Evolutionary conservation across 306 rosid genomes (phyloP).

Genomic region (Nissolia schottii): DNA sequence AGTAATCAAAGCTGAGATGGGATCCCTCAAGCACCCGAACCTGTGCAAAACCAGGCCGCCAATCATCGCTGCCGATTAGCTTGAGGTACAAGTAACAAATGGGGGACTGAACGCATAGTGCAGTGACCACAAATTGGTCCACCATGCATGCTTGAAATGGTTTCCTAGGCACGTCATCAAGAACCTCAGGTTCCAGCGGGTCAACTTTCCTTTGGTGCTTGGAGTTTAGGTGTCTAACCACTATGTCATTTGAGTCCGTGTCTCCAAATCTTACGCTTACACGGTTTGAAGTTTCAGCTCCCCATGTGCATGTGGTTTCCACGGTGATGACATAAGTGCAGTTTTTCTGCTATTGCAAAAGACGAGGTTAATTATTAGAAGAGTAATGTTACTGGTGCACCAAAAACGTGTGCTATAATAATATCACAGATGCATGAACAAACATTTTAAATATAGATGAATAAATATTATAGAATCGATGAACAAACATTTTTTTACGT

Average conservation of each 20-base stretch:
- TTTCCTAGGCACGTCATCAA: constrained; percentile 58
- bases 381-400: too few species aligned
- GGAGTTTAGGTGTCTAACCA: constrained; percentile 53
- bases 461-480: too few species aligned
- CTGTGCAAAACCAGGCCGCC: constrained; percentile 76
- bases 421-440: too few species aligned
- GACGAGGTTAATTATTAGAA: not conserved
- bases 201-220: constrained; percentile 59
- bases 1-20: constrained; percentile 51
- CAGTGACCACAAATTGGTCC: constrained; percentile 61
- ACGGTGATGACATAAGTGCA: constrained; percentile 64
- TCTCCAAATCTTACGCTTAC: constrained; percentile 80
- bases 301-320: constrained; percentile 72
- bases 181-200: constrained; percentile 46
- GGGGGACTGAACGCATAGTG: constrained; percentile 53
- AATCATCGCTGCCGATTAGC: constrained; percentile 56
- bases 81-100: constrained; percentile 74
- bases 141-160: constrained; percentile 85
- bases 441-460: too few species aligned
- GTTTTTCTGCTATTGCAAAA: constrained; percentile 34
- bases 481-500: too few species aligned
- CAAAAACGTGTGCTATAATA: too few species aligned
- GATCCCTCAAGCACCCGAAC: constrained; percentile 41
- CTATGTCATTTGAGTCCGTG: constrained; percentile 53
- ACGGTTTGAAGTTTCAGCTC: constrained; percentile 66